These are phyloP conservation scores for Komagataella pastoris DNA, from an alignment of 805 yeast species.

Conservation along the genomic window DNA sequence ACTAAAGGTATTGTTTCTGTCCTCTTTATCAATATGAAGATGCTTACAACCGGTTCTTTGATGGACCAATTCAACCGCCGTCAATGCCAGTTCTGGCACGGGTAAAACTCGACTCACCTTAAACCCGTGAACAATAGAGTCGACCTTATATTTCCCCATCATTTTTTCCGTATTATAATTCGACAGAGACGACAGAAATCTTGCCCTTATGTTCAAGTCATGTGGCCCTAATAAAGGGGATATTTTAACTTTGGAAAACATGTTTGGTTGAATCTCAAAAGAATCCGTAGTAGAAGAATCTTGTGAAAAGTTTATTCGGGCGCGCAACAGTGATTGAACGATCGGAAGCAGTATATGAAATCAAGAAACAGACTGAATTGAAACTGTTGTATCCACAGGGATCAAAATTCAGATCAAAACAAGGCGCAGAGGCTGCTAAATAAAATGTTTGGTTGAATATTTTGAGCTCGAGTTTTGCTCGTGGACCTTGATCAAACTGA, in stretches of 20 bases:
- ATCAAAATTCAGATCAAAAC: background rate
- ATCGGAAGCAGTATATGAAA: background rate
- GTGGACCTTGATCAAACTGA: background rate
- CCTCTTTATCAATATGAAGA: slow-evolving; percentile 75
- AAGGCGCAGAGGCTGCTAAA: background rate
- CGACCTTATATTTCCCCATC: slow-evolving; percentile 43
- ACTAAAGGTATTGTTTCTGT: slow-evolving; percentile 77
- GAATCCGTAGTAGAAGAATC: background rate
- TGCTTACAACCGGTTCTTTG: slow-evolving; percentile 62
- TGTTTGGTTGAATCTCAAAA: background rate
- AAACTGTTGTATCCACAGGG: background rate
- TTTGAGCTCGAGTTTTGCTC: no score
- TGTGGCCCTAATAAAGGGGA: background rate
- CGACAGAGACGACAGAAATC: background rate
- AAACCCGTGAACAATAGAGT: slow-evolving; percentile 53
- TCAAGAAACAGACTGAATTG: background rate
- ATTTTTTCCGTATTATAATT: slow-evolving; percentile 4
- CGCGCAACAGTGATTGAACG: background rate
- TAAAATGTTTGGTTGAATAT: no score
- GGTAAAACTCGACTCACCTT: slow-evolving; percentile 47
- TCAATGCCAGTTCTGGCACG: slow-evolving; percentile 71
- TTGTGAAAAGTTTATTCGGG: background rate
- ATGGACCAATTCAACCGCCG: slow-evolving; percentile 67
- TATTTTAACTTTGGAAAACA: background rate
- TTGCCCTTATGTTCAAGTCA: background rate